Percentiles rank a stretch among this genome's conserved stretches.
Conservation (phyloP, 1,284 basidiomycete genomes). For the Trichosporon faecale region DNA sequence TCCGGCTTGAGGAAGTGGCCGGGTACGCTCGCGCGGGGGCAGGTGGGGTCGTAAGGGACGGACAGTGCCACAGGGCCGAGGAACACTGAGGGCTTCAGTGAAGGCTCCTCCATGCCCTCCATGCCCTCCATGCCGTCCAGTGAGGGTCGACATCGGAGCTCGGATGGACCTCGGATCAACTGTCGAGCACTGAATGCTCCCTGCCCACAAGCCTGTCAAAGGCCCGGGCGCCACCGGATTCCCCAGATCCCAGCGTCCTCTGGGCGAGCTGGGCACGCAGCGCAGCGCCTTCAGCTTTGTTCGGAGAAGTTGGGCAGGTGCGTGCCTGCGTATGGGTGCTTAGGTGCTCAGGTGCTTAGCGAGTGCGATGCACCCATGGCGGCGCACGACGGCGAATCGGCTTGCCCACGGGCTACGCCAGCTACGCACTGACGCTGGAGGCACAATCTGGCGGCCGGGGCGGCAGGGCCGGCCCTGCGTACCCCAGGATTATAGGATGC, state of each 20-base stretch:
- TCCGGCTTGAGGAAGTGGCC: not conserved
- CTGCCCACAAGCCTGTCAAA: too few species aligned
- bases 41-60: not conserved
- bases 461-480: too few species aligned
- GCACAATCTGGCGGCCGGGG: not conserved
- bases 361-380: not conserved
- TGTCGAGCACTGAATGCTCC: not conserved
- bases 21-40: not conserved
- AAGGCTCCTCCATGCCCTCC: too few species aligned
- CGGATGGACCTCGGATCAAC: not conserved
- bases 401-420: not conserved
- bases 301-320: too few species aligned
- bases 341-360: too few species aligned
- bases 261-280: too few species aligned
- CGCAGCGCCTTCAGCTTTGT: too few species aligned
- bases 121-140: too few species aligned
- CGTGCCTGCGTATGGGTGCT: too few species aligned
- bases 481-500: not conserved
- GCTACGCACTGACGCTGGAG: not conserved
- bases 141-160: not conserved
- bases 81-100: too few species aligned
- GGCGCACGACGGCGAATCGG: not conserved
- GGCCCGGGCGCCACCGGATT: not conserved
- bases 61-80: not conserved
- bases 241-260: not conserved